Base-by-base conservation (phyloP, 163 green algal species). In the Scenedesmus sp. region DNA sequence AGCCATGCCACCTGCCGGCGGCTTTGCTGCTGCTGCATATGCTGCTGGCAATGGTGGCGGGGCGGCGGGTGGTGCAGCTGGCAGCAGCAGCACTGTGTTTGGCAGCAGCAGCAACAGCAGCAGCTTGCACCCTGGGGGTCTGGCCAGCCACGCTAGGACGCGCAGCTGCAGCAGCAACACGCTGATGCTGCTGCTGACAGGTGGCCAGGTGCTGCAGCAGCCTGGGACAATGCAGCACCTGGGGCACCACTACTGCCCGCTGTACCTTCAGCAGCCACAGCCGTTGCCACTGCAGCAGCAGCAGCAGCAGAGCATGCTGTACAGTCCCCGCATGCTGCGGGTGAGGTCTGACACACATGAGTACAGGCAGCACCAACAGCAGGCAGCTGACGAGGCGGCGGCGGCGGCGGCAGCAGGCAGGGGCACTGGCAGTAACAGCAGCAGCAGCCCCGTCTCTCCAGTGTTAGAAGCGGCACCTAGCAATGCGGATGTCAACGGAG, bases 131-230 rank as follows among this genome's bases (percentile, higher is more conserved):
- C 70, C 23, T 16, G 70, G 70, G 18, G 70, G 23, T 13, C 70
- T 6, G 46, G 23, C n/a, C 67, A 57, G 83, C 7, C 57, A 56
- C 6, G 4, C 13, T 0, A n/a, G 23, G 3, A 16, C 57, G 34
- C 76, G 87, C 26, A 91, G 87, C 59, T 91, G 87, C 74, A 91
- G 87, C 87, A 91, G 87, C 76, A 91, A 20, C 62, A 64, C 81
- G 15, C 83, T 88, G 2, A 67, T 91, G 87, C 82, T 87, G 59
- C 67, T 87, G 87, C 56, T 91, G 5, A 91, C 73, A 20, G 87
- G 87, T 5, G 87, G 87, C 13, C 73, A 82, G 55, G 20, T 91
- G 70, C 55, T 34, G 52, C 52, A 59, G 79, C 79, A 86, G 79
- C 26, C 56, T 9, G 67, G 67, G 18, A 77, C 74, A 57, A 34